Conservation (phyloP, 352 stramenopile species). For the Phytophthora citricola region DNA sequence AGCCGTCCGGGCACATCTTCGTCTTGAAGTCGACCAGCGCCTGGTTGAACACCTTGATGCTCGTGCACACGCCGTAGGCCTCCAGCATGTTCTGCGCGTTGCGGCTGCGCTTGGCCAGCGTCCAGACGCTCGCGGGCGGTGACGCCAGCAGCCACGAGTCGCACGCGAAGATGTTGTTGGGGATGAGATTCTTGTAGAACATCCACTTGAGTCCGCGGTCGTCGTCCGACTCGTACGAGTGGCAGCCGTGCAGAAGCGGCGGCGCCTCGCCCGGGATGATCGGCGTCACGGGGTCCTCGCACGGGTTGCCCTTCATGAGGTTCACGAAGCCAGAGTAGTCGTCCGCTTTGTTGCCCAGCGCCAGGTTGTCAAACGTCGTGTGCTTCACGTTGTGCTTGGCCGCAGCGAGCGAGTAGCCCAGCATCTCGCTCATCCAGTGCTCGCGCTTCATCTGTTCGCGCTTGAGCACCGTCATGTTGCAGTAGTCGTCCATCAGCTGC, state of each 20-base stretch:
- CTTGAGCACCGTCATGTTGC: constrained; percentile 60
- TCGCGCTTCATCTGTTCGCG: constrained; percentile 45
- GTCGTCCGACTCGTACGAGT: constrained; percentile 53
- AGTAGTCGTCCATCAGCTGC: constrained; percentile 70
- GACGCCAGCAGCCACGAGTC: constrained; percentile 77
- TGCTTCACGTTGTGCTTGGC: constrained; percentile 76
- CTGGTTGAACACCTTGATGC: constrained; percentile 76
- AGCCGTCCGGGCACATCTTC: constrained; percentile 61
- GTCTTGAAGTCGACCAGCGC: constrained; percentile 71
- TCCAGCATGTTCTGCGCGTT: constrained; percentile 61
- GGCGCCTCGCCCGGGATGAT: constrained; percentile 54
- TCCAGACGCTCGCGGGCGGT: constrained; percentile 69
- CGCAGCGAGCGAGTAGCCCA: constrained; percentile 66
- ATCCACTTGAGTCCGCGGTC: constrained; percentile 61
- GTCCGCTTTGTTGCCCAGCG: constrained; percentile 53
- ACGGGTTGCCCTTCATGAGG: constrained; percentile 69
- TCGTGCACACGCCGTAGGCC: constrained; percentile 82
- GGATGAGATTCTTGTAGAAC: constrained; percentile 71
- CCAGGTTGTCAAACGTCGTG: constrained; percentile 80
- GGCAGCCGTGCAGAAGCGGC: constrained; percentile 53
- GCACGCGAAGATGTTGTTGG: constrained; percentile 76
- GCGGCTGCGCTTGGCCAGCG: constrained; percentile 52
- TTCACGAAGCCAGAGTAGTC: constrained; percentile 71
- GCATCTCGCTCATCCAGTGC: constrained; percentile 55
- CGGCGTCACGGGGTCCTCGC: constrained; percentile 49